Evolutionary conservation across 228 moss, liverwort and hornwort genomes (phyloP).

Genomic region (Sphagnum magellanicum): DNA sequence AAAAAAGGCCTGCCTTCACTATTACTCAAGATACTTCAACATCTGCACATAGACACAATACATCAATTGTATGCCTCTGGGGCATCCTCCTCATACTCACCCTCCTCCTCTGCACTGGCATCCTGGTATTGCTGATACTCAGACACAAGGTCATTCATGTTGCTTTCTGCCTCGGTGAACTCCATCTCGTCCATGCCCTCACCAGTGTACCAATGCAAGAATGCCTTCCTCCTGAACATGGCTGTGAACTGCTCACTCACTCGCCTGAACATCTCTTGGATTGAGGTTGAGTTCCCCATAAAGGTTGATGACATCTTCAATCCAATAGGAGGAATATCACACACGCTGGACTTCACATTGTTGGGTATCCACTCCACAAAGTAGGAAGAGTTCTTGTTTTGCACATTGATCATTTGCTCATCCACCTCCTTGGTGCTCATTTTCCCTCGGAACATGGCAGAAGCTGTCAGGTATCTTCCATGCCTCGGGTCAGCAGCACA

Average conservation of each 20-base stretch:
- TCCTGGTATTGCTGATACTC: conserved; percentile 11
- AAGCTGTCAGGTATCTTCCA: conserved; percentile 6
- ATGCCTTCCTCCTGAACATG: conserved; percentile 11
- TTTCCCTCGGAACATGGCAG: conserved; percentile 8
- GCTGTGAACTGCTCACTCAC: conserved; percentile 11
- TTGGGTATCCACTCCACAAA: conserved; percentile 10
- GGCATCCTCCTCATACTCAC: conserved; percentile 7
- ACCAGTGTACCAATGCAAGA: conserved; percentile 10
- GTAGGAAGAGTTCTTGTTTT: conserved; percentile 8
- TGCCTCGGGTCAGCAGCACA: conserved; percentile 9
- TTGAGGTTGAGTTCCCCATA: conserved; percentile 7
- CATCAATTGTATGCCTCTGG: not conserved
- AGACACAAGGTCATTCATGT: conserved; percentile 10
- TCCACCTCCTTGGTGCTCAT: conserved; percentile 12
- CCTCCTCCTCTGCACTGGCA: conserved; percentile 9
- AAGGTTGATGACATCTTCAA: conserved; percentile 8
- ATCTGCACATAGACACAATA: too few relatives aligned
- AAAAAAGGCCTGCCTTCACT: too few relatives aligned
- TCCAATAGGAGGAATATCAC: conserved; percentile 8
- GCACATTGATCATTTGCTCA: conserved; percentile 9
- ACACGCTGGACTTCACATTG: conserved; percentile 8
- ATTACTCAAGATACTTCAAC: too few relatives aligned
- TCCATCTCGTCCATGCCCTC: conserved; percentile 12
- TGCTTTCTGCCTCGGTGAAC: conserved; percentile 10
- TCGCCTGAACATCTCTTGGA: conserved; percentile 10